A percentile compares a stretch with the other conserved stretches of the same genome.
Evolutionary conservation across 148 eudicot genomes (phyloP).

Genomic region (Suaeda aralocaspica): DNA sequence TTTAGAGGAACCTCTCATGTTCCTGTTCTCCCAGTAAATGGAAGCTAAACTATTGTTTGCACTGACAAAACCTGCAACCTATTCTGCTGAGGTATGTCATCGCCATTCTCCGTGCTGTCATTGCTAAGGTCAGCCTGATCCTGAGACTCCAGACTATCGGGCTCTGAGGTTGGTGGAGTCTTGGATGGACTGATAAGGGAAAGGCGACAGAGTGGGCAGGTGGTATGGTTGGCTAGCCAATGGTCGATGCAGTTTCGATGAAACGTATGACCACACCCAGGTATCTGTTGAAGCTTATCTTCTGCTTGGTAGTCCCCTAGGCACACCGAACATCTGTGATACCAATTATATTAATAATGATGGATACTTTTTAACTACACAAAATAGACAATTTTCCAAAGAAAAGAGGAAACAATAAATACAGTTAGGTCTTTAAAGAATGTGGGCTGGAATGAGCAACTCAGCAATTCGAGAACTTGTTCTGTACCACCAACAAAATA

Average conservation of each 20-base stretch:
- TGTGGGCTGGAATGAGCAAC: slow-evolving; percentile 9
- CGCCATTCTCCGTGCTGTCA: slow-evolving; percentile 8
- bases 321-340: slow-evolving; percentile 29
- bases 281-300: slow-evolving; percentile 30
- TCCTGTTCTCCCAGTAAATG: background rate
- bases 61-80: slow-evolving; percentile 22
- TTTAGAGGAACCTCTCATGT: background rate
- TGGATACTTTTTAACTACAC: background rate
- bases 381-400: background rate
- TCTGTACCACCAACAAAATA: background rate
- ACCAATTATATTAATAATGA: background rate
- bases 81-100: slow-evolving; percentile 15
- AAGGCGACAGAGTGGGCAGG: slow-evolving; percentile 31
- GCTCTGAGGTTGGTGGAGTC: slow-evolving; percentile 13
- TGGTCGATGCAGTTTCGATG: slow-evolving; percentile 28
- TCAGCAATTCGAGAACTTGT: background rate
- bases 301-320: slow-evolving; percentile 32
- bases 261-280: slow-evolving; percentile 30
- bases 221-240: slow-evolving; percentile 30
- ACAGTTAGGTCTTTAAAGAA: background rate
- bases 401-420: background rate
- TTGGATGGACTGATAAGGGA: slow-evolving; percentile 26
- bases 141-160: slow-evolving; percentile 18
- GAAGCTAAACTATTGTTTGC: background rate
- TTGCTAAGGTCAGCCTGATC: slow-evolving; percentile 3